Conservation (phyloP, 305 asterid species). For the Solanum aculeatissimum region DNA sequence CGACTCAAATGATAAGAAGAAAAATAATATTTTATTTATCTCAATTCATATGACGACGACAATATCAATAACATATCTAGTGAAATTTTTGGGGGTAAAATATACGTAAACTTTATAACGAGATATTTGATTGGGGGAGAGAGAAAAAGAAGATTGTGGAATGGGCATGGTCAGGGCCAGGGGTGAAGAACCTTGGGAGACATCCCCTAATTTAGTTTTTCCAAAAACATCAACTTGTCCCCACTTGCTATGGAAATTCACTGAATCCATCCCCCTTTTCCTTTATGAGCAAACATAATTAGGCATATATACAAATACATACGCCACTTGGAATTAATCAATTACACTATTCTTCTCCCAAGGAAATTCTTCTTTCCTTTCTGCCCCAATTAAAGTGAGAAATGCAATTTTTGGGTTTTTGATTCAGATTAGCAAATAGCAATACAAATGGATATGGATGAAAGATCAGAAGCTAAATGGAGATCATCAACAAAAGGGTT, state of each 20-base stretch:
- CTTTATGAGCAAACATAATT: background rate
- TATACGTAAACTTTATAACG: too few relatives aligned
- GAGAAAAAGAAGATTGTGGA: background rate
- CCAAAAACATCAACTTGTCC: background rate
- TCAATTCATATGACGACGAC: too few relatives aligned
- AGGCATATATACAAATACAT: background rate
- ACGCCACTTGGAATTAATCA: background rate
- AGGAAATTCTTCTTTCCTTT: too few relatives aligned
- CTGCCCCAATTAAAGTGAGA: background rate
- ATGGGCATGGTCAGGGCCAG: background rate
- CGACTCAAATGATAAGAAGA: too few relatives aligned
- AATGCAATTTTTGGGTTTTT: background rate
- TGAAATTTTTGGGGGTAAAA: too few relatives aligned
- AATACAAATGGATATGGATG: background rate
- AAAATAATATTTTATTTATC: too few relatives aligned
- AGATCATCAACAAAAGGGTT: background rate
- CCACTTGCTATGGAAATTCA: background rate
- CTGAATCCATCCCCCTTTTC: background rate
- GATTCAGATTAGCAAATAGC: background rate
- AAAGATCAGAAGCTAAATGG: background rate
- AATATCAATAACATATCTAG: too few relatives aligned
- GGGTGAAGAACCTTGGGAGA: slow-evolving; percentile 7
- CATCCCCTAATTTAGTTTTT: background rate
- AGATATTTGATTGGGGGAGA: background rate
- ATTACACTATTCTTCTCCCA: background rate